Evolutionary conservation across 2,329 filamentous ascomycete genomes (phyloP), one percentile per base, ranked within the genome.

Genomic region (Xylariaceae sp.): DNA sequence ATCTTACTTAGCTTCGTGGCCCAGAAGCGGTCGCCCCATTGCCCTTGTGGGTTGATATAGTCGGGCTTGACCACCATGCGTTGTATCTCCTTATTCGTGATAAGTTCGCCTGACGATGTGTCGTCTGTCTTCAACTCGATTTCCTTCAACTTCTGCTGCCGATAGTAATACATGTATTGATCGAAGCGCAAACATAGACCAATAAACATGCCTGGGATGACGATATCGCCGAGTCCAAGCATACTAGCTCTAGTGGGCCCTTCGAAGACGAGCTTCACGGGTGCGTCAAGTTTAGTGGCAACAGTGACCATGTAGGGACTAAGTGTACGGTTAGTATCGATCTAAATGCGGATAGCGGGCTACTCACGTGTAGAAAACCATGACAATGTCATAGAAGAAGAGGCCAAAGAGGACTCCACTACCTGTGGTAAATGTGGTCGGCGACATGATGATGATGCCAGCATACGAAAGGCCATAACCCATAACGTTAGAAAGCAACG

Each of bases 341-440:
- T 11, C 31, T 11, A 19, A 37, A 23, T 16, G 9, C 6, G 19
- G 43, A 48, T 33, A 7, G 14, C 12, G 24, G 12, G 5, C 7
- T 14, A 79, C 84, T 75, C 71, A 87, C 78, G 90, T 93, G 71
- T 89, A 95, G 71, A 95, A 95, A 5, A 95, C 91, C 81, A 94
- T 92, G 73, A 95, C 87, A 45, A 99, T 94, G 71, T 99, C 94
- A 70, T 99, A 99, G 69, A 96, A 86, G 77, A 98, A 98, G 1
- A 98, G 79, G 0, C 89, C 91, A 8, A 80, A 77, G 1, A 98
- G 79, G 8, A 98, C 87, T 39, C 93, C 74, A 6, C 88, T 89
- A 0, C 92, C 92, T 0, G 91, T 96, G 52, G 83, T 77, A 70
- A 97, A 96, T 0, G 91, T 94, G 0, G 92, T 96, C 0, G 93